Conservation (phyloP, 2,329 filamentous ascomycete species). For the Blastomyces silverae region DNA sequence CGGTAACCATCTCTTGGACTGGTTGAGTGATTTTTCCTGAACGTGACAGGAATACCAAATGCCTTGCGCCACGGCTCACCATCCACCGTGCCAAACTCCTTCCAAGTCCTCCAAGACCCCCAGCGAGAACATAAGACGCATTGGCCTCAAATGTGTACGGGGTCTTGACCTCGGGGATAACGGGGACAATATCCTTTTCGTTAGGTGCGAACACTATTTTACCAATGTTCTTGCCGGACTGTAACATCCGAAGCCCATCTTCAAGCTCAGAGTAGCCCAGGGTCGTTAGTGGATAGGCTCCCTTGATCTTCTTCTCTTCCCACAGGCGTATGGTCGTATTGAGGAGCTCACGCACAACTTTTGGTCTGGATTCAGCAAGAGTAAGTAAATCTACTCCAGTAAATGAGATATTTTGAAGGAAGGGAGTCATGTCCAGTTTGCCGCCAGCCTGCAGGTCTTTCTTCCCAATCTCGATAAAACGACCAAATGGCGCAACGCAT, state of each 20-base stretch:
- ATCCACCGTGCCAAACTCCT: constrained; percentile 25
- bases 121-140: constrained; percentile 25
- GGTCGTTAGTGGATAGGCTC: constrained; percentile 19
- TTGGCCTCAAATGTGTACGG: constrained; percentile 17
- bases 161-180: constrained; percentile 19
- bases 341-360: constrained; percentile 16
- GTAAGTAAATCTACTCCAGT: constrained; percentile 21
- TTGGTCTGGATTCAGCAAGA: constrained; percentile 19
- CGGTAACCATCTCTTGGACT: constrained; percentile 21
- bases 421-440: constrained; percentile 18
- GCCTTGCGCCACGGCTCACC: constrained; percentile 25
- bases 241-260: constrained; percentile 21
- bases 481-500: constrained; percentile 21
- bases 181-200: constrained; percentile 19
- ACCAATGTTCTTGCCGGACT: constrained; percentile 23
- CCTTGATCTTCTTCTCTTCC: constrained; percentile 20
- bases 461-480: constrained; percentile 24
- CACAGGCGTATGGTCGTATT: constrained; percentile 19
- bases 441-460: constrained; percentile 19
- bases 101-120: constrained; percentile 25
- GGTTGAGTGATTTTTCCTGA: constrained; percentile 21
- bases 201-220: constrained; percentile 22
- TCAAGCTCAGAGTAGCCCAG: constrained; percentile 21
- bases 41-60: constrained; percentile 31
- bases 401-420: constrained; percentile 21